Evolutionary conservation across 1,284 basidiomycete species (phyloP).

Genomic region (Papiliotrema laurentii): DNA sequence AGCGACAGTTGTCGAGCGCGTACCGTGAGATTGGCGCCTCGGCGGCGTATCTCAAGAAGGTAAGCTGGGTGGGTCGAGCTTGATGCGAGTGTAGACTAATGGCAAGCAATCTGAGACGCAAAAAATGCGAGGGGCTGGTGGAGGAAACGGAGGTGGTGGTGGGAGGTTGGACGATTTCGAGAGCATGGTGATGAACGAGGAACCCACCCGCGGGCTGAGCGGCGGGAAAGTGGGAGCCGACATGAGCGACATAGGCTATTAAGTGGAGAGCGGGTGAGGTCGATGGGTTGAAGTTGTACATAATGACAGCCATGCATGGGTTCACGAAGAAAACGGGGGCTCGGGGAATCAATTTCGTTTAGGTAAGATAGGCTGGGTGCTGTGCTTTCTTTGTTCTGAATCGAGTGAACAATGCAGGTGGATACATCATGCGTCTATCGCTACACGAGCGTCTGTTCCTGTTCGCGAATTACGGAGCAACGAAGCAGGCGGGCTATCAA

Average conservation of each 20-base stretch:
- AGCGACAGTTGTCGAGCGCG: constrained; percentile 21
- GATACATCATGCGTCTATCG: not conserved
- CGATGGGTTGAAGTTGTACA: too few species aligned
- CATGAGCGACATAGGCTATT: constrained; percentile 21
- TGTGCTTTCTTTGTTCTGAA: too few species aligned
- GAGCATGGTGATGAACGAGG: constrained; percentile 14
- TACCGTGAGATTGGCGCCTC: constrained; percentile 21
- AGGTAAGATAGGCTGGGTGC: too few species aligned
- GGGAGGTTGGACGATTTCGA: constrained; percentile 17
- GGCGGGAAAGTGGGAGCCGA: constrained; percentile 16
- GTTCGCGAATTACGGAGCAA: not conserved
- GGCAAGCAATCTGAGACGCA: constrained; percentile 17
- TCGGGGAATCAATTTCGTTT: too few species aligned
- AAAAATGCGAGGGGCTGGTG: not conserved
- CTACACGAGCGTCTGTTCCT: not conserved
- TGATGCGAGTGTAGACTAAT: not conserved
- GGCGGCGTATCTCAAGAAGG: constrained; percentile 33
- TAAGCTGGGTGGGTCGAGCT: constrained; percentile 1
- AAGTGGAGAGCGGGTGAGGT: too few species aligned
- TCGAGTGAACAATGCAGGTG: not conserved
- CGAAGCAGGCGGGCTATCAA: too few species aligned
- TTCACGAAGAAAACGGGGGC: too few species aligned
- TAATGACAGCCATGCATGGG: too few species aligned
- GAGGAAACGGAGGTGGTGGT: constrained; percentile 1
- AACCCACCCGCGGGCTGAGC: too few species aligned